Evolutionary conservation across 495 filamentous ascomycete species (phyloP), one percentile per base, ranked within the genome.

Genomic region (Aspergillus leporis): DNA sequence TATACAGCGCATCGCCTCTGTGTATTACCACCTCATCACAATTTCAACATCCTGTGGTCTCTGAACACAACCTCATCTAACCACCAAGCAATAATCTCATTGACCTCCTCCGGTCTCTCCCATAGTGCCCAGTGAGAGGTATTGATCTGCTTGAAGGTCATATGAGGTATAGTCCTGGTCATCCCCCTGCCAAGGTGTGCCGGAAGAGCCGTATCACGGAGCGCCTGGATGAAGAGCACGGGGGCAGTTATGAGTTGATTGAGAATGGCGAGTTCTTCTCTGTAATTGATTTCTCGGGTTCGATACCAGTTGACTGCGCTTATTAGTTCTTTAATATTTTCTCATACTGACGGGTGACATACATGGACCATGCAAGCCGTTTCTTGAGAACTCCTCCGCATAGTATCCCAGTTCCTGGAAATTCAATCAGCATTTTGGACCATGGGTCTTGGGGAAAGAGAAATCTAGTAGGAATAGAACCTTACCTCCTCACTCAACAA

Each of bases 281-380:
- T 78, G 66, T 79, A 88, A 68, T 97, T 97, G 53, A 88, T 69
- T 68, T 85, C 66, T 1, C 78, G 70, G 3, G 84, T 89, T 16
- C 88, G 82, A 70, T 98, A 97, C 91, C 92, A 97, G 64, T 92
- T 87, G 52, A 86, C 85, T 87, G 47, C 32, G 4, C 47, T 14
- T 2, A 19, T 56, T 41, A 46, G 55, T 56, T 19, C 56, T 21
- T 28, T 28, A 3, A 28, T 28, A 3, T 6, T 28, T 28, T 28
- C 25, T 28, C n/a, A 28, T 6, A 28, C 6, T 32, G 38, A 32
- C 46, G 30, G 18, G 23, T 23, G 40, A 69, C 79, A 67, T 89
- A 85, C 88, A 77, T 19, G 90, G 87, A 3, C 90, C 90, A 61
- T 86, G 82, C 54, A 97, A 65, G 0, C 92, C 93, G 60, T 86